These are phyloP conservation scores for Aspergillus novoparasiticus DNA, from an alignment of 2,329 filamentous ascomycete species.

Conservation along the genomic window DNA sequence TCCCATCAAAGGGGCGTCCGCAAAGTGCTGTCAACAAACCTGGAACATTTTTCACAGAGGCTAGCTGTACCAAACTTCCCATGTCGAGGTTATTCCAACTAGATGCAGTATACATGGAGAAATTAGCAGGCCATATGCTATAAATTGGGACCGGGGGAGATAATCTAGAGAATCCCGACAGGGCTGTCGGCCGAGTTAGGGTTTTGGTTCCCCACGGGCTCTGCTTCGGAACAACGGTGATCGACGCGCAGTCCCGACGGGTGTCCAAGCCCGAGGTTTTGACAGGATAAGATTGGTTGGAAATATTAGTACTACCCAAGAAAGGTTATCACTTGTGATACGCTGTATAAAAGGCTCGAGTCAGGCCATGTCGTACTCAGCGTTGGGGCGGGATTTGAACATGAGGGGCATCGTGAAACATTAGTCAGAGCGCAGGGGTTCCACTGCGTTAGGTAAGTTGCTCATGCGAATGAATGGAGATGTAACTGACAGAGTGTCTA, in stretches of 20 bases:
- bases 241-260: neutral
- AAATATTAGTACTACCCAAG: neutral
- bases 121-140: neutral
- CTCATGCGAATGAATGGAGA: neutral
- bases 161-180: neutral
- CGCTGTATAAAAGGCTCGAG: neutral
- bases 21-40: neutral
- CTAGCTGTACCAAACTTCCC: neutral
- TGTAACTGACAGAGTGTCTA: neutral
- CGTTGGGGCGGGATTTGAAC: neutral
- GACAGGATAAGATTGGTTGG: neutral
- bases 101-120: no score
- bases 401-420: neutral
- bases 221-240: neutral
- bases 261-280: neutral
- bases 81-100: neutral
- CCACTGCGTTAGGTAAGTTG: neutral
- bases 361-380: neutral
- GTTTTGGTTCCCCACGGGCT: slow-evolving; percentile 2
- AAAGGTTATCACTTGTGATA: neutral
- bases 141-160: neutral
- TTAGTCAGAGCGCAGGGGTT: neutral
- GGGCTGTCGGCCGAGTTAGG: slow-evolving; percentile 2
- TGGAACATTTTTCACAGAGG: neutral
- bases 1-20: neutral